Evolutionary conservation across 2,329 filamentous ascomycete genomes (phyloP).

Genomic region (Aaosphaeria arxii): DNA sequence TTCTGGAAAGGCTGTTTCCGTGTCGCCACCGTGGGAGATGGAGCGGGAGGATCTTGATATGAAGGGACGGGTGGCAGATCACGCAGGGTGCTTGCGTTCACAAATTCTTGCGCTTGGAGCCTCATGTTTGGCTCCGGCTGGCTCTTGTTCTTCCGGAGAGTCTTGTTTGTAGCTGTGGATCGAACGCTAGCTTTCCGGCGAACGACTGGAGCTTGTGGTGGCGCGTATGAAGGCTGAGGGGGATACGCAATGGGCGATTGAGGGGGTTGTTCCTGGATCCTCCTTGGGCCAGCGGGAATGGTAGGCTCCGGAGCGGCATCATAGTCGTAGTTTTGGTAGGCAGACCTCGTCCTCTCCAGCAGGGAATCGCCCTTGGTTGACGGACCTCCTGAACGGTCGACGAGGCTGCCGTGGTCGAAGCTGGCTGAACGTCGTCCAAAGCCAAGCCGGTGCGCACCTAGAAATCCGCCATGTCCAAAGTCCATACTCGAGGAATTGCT

Average conservation of each 20-base stretch:
- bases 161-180: constrained; percentile 54
- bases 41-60: constrained; percentile 49
- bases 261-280: constrained; percentile 42
- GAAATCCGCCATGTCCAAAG: constrained; percentile 57
- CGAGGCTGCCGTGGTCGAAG: constrained; percentile 57
- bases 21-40: constrained; percentile 53
- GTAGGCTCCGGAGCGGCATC: constrained; percentile 85
- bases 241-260: constrained; percentile 40
- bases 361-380: constrained; percentile 42
- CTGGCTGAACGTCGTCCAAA: constrained; percentile 65
- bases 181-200: constrained; percentile 59
- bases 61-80: constrained; percentile 44
- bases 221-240: constrained; percentile 35
- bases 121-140: constrained; percentile 41
- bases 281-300: constrained; percentile 74
- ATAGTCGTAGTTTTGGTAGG: constrained; percentile 55
- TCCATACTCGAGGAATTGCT: constrained; percentile 68
- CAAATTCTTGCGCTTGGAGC: constrained; percentile 47
- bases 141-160: constrained; percentile 42
- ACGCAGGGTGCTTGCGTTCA: constrained; percentile 44
- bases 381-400: constrained; percentile 14
- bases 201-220: constrained; percentile 40
- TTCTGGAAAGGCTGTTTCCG: constrained; percentile 42
- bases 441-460: constrained; percentile 57
- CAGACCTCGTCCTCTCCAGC: constrained; percentile 41